Evolutionary conservation across 768 basidiomycete genomes (phyloP), one percentile per base, ranked within the genome.

Genomic region (Coprinellus micaceus): DNA sequence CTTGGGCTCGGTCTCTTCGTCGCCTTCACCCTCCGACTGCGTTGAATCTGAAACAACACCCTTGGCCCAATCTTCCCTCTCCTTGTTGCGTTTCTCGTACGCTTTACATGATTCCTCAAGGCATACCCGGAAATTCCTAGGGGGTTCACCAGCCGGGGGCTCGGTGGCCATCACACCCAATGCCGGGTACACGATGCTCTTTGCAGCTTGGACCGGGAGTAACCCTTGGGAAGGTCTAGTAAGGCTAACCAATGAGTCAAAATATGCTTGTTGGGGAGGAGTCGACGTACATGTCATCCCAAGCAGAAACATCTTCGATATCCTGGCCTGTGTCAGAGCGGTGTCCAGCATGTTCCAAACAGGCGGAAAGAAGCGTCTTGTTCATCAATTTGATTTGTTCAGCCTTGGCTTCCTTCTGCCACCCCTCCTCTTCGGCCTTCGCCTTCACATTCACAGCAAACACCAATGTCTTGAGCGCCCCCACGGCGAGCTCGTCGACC

Each of bases 61-160:
- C 28, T 21, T 47, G 17, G 39, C 25, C 52, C 22, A 56, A 36
- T 45, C 22, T 2, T 28, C 13, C 45, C 57, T 49, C 33, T 43
- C 58, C 61, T 54, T 53, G 12, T 41, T 50, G 62, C 49, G 56
- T 58, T 57, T 46, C 58, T 62, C 48, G 51, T 58, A 28, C 40
- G 40, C 44, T 24, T 30, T 48, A 44, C 26, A 46, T 13, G 44
- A 19, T 25, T 46, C 44, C 10, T 13, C 13, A 11, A 46, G 4
- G 15, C 13, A 11, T 5, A 22, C 19, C 21, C 17, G 6, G 21
- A 46, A 25, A 7, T 19, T 22, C 15, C 21, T 19, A 29, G 44
- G n/a, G 9, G 44, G n/a, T 25, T 17, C 7, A 9, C 2, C 44
- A 46, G 17, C 44, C 1, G 26, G 44, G 21, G 44, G 22, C 44